A percentile compares a stretch with the other conserved stretches of the same genome.
Evolutionary conservation across 495 filamentous ascomycete genomes (phyloP).

Genomic region (Xeromyces bisporus): DNA sequence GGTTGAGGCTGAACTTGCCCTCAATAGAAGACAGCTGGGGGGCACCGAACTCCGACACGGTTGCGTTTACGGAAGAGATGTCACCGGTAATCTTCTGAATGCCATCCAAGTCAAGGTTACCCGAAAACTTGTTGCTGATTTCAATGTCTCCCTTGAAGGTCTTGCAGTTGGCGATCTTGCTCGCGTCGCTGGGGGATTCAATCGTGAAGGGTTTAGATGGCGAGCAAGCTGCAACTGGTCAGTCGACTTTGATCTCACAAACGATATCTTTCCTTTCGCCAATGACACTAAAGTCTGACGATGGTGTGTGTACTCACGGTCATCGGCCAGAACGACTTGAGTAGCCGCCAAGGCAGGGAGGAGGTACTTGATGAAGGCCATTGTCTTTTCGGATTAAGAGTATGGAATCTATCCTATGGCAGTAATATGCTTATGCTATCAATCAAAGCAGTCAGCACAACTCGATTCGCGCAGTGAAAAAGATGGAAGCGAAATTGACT

Average conservation of each 20-base stretch:
- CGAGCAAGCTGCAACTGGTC: slow-evolving; percentile 12
- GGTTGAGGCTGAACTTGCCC: slow-evolving; percentile 46
- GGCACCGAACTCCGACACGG: slow-evolving; percentile 39
- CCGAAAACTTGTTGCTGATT: slow-evolving; percentile 36
- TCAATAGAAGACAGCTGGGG: slow-evolving; percentile 31
- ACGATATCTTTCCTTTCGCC: too few species aligned
- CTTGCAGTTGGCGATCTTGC: slow-evolving; percentile 44
- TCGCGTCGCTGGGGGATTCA: slow-evolving; percentile 54
- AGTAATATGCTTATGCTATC: not conserved
- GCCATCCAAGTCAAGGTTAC: slow-evolving; percentile 26
- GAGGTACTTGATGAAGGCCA: slow-evolving; percentile 61
- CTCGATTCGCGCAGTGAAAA: slow-evolving; percentile 2
- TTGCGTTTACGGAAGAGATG: slow-evolving; percentile 43
- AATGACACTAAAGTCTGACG: too few species aligned
- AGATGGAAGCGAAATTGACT: slow-evolving; percentile 11
- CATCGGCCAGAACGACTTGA: slow-evolving; percentile 44
- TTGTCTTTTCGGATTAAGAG: slow-evolving; percentile 30
- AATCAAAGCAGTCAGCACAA: not conserved
- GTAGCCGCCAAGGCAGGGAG: slow-evolving; percentile 56
- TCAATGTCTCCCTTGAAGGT: slow-evolving; percentile 54
- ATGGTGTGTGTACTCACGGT: slow-evolving; percentile 8
- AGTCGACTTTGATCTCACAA: slow-evolving; percentile 2
- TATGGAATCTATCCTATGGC: too few species aligned
- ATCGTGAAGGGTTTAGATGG: slow-evolving; percentile 34
- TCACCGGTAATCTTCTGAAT: slow-evolving; percentile 50